phyloP scores from a whole-genome alignment of 192 early-diverging fungal genomes.

The Backusella circina region DNA sequence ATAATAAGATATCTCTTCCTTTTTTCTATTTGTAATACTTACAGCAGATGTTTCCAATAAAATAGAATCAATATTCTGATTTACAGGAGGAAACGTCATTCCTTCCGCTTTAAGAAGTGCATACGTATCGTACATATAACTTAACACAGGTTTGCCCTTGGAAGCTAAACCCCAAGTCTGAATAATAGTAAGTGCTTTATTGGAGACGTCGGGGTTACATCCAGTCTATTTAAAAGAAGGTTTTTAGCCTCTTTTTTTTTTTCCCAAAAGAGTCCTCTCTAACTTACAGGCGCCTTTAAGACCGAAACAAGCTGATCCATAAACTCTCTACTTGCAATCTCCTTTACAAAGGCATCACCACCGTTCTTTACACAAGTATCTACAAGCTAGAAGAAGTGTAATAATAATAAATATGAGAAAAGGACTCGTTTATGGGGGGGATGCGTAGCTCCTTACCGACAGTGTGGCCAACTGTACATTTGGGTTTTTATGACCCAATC shows the following conservation, averaged over 20 bases:
- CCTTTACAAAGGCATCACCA: constrained; percentile 79
- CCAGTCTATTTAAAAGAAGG: constrained; percentile 37
- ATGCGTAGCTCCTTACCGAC: constrained; percentile 61
- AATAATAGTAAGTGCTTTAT: constrained; percentile 70
- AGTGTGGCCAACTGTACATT: constrained; percentile 91
- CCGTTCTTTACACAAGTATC: constrained; percentile 97
- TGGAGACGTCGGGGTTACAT: constrained; percentile 71
- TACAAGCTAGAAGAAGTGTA: constrained; percentile 49
- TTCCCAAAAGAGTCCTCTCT: too few relatives aligned
- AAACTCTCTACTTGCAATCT: constrained; percentile 88
- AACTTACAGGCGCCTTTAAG: constrained; percentile 50
- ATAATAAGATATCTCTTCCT: neutral
- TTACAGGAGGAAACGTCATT: constrained; percentile 69
- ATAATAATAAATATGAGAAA: neutral
- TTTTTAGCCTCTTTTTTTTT: neutral
- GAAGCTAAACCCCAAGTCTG: constrained; percentile 91
- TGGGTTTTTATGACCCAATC: constrained; percentile 86
- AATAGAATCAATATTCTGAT: constrained; percentile 50
- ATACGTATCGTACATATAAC: constrained; percentile 79
- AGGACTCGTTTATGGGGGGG: neutral
- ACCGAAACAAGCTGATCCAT: constrained; percentile 77
- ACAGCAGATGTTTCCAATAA: constrained; percentile 89
- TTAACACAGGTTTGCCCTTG: constrained; percentile 72
- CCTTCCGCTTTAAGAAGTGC: constrained; percentile 78
- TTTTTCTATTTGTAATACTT: constrained; percentile 12